phyloP scores from a whole-genome alignment of 2,329 filamentous ascomycete genomes.

The Pestalotiopsis sp. region DNA sequence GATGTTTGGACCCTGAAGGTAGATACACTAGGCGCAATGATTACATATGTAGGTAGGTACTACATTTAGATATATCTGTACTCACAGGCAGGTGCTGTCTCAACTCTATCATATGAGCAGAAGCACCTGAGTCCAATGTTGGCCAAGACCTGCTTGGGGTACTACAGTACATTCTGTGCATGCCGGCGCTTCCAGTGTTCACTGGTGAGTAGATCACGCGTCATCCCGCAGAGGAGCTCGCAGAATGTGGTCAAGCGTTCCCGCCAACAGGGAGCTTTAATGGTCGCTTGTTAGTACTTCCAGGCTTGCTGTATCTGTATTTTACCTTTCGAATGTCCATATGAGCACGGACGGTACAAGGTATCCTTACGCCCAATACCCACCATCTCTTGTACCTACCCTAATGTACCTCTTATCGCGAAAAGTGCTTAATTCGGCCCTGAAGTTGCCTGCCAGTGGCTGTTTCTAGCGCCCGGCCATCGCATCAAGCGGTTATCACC shows the following conservation, averaged over 20 bases:
- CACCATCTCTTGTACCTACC: too few relatives aligned
- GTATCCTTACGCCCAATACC: too few relatives aligned
- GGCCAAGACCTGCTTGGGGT: neutral
- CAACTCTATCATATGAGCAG: neutral
- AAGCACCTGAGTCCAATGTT: neutral
- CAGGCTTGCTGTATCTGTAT: too few relatives aligned
- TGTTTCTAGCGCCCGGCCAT: neutral
- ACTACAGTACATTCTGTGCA: neutral
- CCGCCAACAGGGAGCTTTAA: neutral
- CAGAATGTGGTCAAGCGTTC: conserved; percentile 4
- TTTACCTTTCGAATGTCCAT: too few relatives aligned
- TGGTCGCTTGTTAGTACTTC: too few relatives aligned
- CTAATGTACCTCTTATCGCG: too few relatives aligned
- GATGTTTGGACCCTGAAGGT: neutral
- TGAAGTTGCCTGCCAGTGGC: too few relatives aligned
- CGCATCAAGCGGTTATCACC: neutral
- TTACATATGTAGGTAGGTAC: neutral
- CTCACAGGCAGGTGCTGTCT: neutral
- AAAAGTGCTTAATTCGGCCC: too few relatives aligned
- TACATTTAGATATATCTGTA: neutral
- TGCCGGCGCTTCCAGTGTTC: neutral
- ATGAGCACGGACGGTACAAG: too few relatives aligned
- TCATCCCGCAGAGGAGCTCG: conserved; percentile 1
- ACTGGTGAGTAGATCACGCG: neutral
- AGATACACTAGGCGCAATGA: neutral